Percentiles rank a stretch among this genome's conserved stretches.
phyloP scores from a whole-genome alignment of 192 early-diverging fungal species.

The Spizellomyces punctatus region DNA sequence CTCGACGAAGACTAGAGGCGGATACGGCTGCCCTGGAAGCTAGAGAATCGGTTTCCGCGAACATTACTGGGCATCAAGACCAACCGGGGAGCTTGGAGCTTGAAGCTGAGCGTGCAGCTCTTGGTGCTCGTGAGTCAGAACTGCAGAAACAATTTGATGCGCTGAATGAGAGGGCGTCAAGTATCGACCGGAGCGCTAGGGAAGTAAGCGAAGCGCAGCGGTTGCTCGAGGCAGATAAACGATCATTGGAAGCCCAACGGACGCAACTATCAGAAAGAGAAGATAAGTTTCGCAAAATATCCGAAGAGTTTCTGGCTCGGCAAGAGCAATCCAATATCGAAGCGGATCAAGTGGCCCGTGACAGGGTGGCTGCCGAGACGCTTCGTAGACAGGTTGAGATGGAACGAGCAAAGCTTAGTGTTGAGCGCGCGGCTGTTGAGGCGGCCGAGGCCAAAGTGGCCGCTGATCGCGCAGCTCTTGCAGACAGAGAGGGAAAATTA shows the following conservation, averaged over 20 bases:
- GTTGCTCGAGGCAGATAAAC: background rate
- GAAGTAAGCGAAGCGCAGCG: background rate
- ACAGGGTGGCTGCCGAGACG: background rate
- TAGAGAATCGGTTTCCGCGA: background rate
- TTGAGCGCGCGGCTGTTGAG: background rate
- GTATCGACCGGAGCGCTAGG: background rate
- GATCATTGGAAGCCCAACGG: background rate
- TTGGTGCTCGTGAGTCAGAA: too few relatives aligned
- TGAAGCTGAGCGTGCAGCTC: too few relatives aligned
- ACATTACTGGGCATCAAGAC: background rate
- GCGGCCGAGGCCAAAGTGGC: background rate
- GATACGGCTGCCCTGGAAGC: background rate
- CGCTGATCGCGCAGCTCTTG: background rate
- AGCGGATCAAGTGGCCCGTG: background rate
- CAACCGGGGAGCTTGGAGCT: too few relatives aligned
- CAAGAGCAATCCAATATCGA: background rate
- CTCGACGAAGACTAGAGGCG: background rate
- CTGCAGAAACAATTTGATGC: too few relatives aligned
- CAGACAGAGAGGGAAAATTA: constrained; percentile 2
- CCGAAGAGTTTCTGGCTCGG: background rate
- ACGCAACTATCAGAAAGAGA: background rate
- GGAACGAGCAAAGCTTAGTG: background rate
- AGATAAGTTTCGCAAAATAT: background rate
- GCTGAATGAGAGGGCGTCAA: too few relatives aligned
- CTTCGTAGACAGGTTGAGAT: background rate